phyloP scores from a whole-genome alignment of 2,329 filamentous ascomycete species.

The Curvularia sp. region DNA sequence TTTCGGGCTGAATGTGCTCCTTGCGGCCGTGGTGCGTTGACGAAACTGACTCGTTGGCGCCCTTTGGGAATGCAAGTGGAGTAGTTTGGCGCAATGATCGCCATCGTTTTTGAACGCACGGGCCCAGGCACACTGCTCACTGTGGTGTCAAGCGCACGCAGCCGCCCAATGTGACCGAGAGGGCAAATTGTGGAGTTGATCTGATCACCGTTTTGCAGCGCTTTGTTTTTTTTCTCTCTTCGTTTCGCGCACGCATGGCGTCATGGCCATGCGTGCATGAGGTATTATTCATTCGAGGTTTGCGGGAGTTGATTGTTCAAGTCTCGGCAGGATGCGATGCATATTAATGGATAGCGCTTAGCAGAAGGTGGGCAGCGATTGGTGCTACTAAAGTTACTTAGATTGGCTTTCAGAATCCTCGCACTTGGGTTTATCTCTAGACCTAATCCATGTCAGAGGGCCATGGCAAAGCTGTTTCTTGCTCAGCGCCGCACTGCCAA shows the following conservation, averaged over 20 bases:
- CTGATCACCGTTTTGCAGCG: conserved; percentile 3
- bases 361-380: conserved; percentile 15
- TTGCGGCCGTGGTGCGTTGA: conserved; percentile 50
- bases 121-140: conserved; percentile 20
- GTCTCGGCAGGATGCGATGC: conserved; percentile 6
- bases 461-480: conserved; percentile 1
- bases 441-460: conserved; percentile 1
- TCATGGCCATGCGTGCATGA: conserved; percentile 4
- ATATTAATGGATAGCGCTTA: neutral
- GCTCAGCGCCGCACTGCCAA: neutral
- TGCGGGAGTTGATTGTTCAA: neutral
- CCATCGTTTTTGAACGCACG: conserved; percentile 25
- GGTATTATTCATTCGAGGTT: neutral
- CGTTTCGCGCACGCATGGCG: conserved; percentile 15
- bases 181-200: conserved; percentile 19
- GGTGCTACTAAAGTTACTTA: conserved; percentile 10
- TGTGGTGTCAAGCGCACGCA: conserved; percentile 14
- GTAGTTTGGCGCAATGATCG: conserved; percentile 24
- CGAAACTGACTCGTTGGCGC: conserved; percentile 23
- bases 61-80: neutral
- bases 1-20: conserved; percentile 51
- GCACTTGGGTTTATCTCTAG: conserved; percentile 5
- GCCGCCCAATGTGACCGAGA: conserved; percentile 11
- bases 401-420: conserved; percentile 15
- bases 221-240: conserved; percentile 9